These are phyloP conservation scores for Camelina hispida DNA, from an alignment of 345 rosid species.

Conservation along the genomic window DNA sequence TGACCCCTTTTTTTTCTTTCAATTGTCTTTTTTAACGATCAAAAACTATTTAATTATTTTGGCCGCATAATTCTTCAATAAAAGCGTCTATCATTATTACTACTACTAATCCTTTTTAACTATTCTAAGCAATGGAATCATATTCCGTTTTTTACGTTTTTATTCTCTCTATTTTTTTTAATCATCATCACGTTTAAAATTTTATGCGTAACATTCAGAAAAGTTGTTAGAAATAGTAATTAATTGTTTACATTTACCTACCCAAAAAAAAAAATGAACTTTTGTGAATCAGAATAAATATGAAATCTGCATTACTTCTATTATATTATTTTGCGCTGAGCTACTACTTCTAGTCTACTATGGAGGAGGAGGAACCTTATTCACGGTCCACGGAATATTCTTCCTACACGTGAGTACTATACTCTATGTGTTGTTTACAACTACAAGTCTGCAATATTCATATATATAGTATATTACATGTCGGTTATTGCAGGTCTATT, in stretches of 20 bases:
- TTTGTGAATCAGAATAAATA: too few species aligned
- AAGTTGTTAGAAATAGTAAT: too few species aligned
- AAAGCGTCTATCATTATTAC: constrained; percentile 21
- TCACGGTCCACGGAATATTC: constrained; percentile 32
- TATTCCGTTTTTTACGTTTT: constrained; percentile 22
- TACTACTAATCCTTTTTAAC: background rate
- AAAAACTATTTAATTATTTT: background rate
- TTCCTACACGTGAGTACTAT: constrained; percentile 27
- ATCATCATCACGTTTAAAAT: background rate
- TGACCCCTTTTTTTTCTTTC: constrained; percentile 4
- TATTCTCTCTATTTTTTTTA: background rate
- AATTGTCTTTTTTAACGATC: background rate
- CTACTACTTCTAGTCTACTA: background rate
- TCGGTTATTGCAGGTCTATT: constrained; percentile 4
- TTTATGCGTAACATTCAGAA: background rate
- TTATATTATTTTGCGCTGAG: too few species aligned
- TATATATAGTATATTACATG: background rate
- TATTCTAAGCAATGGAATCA: constrained; percentile 29
- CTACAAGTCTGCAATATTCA: background rate
- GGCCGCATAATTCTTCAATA: constrained; percentile 2
- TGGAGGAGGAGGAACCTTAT: constrained; percentile 23
- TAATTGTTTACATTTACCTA: background rate
- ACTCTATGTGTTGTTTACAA: constrained; percentile 7
- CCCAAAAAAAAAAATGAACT: too few species aligned
- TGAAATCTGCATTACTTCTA: too few species aligned